A percentile compares a stretch with the other conserved stretches of the same genome.
These are phyloP conservation scores for Symbiotaphrina buchneri DNA, from an alignment of 495 filamentous ascomycete genomes.

Conservation along the genomic window DNA sequence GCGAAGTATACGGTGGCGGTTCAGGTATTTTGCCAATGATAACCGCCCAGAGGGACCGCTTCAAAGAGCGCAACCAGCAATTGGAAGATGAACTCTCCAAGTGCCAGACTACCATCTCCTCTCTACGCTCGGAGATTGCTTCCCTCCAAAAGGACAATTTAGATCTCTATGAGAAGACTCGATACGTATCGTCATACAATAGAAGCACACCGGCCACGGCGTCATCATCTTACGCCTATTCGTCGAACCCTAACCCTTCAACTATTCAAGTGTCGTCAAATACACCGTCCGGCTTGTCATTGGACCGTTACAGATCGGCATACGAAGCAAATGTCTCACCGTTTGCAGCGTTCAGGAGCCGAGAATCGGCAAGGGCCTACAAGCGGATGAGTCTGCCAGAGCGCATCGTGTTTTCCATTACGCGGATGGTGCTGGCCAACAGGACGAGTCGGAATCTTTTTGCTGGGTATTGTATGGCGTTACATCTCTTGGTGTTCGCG, in stretches of 20 bases:
- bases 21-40: slow-evolving; percentile 95
- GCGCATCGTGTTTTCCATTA: slow-evolving; percentile 73
- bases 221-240: slow-evolving; percentile 12
- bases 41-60: slow-evolving; percentile 89
- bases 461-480: slow-evolving; percentile 73
- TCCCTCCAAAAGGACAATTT: slow-evolving; percentile 92
- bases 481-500: slow-evolving; percentile 70
- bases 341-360: slow-evolving; percentile 82
- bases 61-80: slow-evolving; percentile 87
- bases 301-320: slow-evolving; percentile 77
- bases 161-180: slow-evolving; percentile 90
- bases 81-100: slow-evolving; percentile 82
- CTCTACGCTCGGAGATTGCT: slow-evolving; percentile 75
- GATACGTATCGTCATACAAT: slow-evolving; percentile 85
- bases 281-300: slow-evolving; percentile 35
- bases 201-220: slow-evolving; percentile 23
- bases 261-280: slow-evolving; percentile 37
- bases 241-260: slow-evolving; percentile 49
- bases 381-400: slow-evolving; percentile 87
- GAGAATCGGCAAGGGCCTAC: slow-evolving; percentile 80
- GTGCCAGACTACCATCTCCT: slow-evolving; percentile 56
- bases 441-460: slow-evolving; percentile 84
- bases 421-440: slow-evolving; percentile 74
- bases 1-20: slow-evolving; percentile 57
- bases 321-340: slow-evolving; percentile 92